Evolutionary conservation across 139 green algal species (phyloP).

Genomic region (Volvox reticuliferus): DNA sequence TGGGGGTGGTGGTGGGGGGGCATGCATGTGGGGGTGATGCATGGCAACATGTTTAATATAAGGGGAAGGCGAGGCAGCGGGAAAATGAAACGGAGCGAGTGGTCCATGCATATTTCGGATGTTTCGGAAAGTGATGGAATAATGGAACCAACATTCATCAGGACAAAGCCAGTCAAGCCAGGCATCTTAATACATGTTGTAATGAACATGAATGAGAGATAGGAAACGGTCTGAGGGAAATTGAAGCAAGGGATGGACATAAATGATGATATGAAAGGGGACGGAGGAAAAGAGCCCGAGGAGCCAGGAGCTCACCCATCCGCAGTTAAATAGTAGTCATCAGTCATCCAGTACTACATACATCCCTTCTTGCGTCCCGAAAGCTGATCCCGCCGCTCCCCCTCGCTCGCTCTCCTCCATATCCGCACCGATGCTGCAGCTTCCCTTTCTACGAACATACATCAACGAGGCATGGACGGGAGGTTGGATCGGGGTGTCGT

Average conservation of each 20-base stretch:
- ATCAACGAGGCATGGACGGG: constrained; percentile 15
- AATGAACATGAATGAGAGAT: too few relatives aligned
- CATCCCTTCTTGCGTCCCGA: not conserved
- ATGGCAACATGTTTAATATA: too few relatives aligned
- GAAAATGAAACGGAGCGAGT: not conserved
- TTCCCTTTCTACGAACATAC: constrained; percentile 9
- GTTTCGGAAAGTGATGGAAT: too few relatives aligned
- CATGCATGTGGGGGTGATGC: too few relatives aligned
- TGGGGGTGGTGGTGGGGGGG: not conserved
- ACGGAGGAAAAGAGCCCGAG: not conserved
- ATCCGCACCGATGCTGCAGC: not conserved
- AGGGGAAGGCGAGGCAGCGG: too few relatives aligned
- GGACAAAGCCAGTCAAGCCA: too few relatives aligned
- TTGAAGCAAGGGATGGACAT: not conserved
- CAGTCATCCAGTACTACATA: not conserved
- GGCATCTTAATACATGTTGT: too few relatives aligned
- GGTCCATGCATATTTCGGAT: too few relatives aligned
- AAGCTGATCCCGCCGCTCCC: not conserved
- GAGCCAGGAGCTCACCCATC: not conserved
- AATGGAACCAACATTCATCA: too few relatives aligned
- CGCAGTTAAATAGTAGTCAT: not conserved
- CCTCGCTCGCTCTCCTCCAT: not conserved
- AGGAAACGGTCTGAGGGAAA: too few relatives aligned
- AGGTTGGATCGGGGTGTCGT: constrained; percentile 22
- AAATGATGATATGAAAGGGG: not conserved